Percentiles rank a stretch among this genome's conserved stretches.
Evolutionary conservation across 164 flowering plant genomes (phyloP).

Genomic region (Chimonanthus salicifolius): DNA sequence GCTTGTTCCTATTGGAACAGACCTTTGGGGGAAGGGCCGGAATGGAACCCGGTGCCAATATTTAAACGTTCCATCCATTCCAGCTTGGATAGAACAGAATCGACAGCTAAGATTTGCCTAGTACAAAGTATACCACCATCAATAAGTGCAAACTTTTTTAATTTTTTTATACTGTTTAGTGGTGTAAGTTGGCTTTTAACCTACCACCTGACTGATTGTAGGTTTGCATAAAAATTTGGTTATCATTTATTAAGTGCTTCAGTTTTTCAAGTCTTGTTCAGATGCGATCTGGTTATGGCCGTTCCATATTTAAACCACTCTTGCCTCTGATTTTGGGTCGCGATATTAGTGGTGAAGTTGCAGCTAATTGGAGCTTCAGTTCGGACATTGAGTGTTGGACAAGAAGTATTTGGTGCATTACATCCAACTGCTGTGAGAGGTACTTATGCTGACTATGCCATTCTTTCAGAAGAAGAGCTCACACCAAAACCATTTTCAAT

Average conservation of each 20-base stretch:
- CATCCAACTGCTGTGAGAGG: conserved; percentile 97
- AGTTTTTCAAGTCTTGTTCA: conserved; percentile 26
- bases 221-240: not conserved
- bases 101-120: no score
- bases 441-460: conserved; percentile 86
- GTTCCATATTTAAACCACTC: conserved; percentile 78
- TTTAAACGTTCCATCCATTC: no score
- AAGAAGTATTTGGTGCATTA: conserved; percentile 95
- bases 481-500: conserved; percentile 58
- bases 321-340: conserved; percentile 91
- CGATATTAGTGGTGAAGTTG: conserved; percentile 97
- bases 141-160: no score
- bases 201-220: not conserved
- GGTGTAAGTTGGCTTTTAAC: not conserved
- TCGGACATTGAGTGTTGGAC: conserved; percentile 57
- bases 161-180: not conserved
- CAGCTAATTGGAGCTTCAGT: conserved; percentile 74
- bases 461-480: conserved; percentile 78
- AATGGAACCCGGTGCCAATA: no score
- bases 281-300: conserved; percentile 97
- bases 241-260: conserved; percentile 9
- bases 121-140: no score
- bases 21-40: no score
- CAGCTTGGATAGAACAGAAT: no score
- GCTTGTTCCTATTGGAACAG: no score